A percentile compares a stretch with the other conserved stretches of the same genome.
Conservation (phyloP, 306 rosid species). For the Trichosanthes truncata region DNA sequence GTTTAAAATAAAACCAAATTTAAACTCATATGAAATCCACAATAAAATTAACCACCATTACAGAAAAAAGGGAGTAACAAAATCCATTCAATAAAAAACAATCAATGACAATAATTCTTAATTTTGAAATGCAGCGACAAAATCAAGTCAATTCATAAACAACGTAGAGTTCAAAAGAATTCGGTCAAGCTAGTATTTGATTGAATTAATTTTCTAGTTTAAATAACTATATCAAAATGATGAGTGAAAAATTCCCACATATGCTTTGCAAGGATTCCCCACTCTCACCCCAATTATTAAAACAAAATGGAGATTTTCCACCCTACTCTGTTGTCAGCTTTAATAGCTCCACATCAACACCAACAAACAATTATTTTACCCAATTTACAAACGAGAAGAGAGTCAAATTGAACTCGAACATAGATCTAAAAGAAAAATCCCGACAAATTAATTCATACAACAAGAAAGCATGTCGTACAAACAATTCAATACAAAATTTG, state of each 20-base stretch:
- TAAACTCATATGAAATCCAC: neutral
- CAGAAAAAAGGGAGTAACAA: neutral
- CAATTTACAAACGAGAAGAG: neutral
- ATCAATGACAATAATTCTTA: neutral
- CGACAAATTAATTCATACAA: neutral
- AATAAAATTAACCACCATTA: neutral
- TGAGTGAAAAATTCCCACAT: neutral
- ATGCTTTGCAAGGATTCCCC: neutral
- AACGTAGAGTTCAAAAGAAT: neutral
- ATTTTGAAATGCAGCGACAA: neutral
- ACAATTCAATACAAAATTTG: neutral
- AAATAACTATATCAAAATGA: neutral
- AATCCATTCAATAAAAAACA: neutral
- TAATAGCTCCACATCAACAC: neutral
- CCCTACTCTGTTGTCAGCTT: neutral
- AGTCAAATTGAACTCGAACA: neutral
- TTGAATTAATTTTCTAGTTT: neutral
- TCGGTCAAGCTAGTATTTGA: neutral
- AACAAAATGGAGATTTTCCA: neutral
- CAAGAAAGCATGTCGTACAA: neutral
- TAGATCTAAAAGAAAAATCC: neutral
- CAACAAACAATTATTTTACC: neutral
- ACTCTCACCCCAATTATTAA: neutral
- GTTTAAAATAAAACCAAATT: neutral
- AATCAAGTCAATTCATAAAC: neutral